These are phyloP conservation scores for Chlamydomonas incerta DNA, from an alignment of 139 green algal species.

Conservation along the genomic window DNA sequence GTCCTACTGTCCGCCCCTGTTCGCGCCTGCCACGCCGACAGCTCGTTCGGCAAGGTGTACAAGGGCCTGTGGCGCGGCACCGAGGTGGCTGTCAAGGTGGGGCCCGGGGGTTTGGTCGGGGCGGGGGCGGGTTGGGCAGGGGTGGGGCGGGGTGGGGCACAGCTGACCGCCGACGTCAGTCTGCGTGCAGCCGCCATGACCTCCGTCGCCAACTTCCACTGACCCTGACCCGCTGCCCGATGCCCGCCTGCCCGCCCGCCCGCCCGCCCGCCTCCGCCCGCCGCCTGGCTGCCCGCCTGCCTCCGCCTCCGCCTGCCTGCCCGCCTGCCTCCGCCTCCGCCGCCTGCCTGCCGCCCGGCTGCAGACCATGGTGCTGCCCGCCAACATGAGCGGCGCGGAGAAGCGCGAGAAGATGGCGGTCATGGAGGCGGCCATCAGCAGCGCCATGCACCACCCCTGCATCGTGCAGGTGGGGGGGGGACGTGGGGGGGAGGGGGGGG, in stretches of 20 bases:
- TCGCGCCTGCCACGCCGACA: not conserved
- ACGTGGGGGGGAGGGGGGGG: too few relatives aligned
- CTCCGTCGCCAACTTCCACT: too few relatives aligned
- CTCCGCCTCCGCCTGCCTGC: too few relatives aligned
- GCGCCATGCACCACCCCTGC: constrained; percentile 50
- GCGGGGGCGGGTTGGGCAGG: too few relatives aligned
- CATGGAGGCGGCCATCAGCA: constrained; percentile 62
- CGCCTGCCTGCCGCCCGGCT: not conserved
- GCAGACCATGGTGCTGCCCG: constrained; percentile 57
- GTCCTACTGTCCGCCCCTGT: not conserved
- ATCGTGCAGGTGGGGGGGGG: constrained; percentile 55
- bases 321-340: not conserved
- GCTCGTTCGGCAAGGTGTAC: constrained; percentile 52
- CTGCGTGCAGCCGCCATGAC: too few relatives aligned
- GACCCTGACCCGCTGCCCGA: too few relatives aligned
- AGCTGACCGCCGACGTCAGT: too few relatives aligned
- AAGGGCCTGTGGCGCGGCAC: constrained; percentile 18
- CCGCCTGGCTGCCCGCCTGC: too few relatives aligned
- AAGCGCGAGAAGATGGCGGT: constrained; percentile 71
- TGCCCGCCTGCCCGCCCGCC: too few relatives aligned
- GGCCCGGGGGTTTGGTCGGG: not conserved
- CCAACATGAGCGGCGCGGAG: constrained; percentile 55
- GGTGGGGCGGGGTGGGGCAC: too few relatives aligned
- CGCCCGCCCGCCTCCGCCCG: too few relatives aligned
- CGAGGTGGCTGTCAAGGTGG: constrained; percentile 52